These are phyloP conservation scores for Monascus purpureus DNA, from an alignment of 495 filamentous ascomycete genomes.

Conservation along the genomic window DNA sequence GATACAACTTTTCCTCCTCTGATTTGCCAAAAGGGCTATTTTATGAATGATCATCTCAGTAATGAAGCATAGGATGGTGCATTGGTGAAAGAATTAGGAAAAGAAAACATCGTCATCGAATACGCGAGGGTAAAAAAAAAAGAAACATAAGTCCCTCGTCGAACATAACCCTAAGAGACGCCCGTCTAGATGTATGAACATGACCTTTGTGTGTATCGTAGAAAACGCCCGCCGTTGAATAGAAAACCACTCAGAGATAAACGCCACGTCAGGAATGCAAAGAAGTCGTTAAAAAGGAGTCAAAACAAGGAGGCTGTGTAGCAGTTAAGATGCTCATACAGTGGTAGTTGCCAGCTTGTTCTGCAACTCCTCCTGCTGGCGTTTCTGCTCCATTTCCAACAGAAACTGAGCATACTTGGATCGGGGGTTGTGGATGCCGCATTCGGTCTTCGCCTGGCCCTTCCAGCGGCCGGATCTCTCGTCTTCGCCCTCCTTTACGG, in stretches of 20 bases:
- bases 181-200: background rate
- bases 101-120: no score
- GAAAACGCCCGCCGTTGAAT: background rate
- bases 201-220: background rate
- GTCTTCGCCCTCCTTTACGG: conserved; percentile 80
- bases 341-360: conserved; percentile 17
- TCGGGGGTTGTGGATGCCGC: conserved; percentile 93
- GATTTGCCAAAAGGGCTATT: no score
- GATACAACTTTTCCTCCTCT: no score
- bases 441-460: conserved; percentile 87
- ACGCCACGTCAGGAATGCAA: conserved; percentile 14
- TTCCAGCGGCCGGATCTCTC: conserved; percentile 98
- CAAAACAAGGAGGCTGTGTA: background rate
- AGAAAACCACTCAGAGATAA: conserved; percentile 3
- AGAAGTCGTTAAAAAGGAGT: conserved; percentile 2
- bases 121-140: background rate
- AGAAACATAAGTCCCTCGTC: background rate
- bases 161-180: background rate
- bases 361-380: conserved; percentile 46
- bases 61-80: no score
- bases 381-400: conserved; percentile 56
- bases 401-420: conserved; percentile 83
- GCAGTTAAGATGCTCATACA: conserved; percentile 12
- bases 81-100: no score
- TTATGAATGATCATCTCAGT: no score